Evolutionary conservation across 2,329 filamentous ascomycete genomes (phyloP).

Genomic region (Colletotrichum sp.): DNA sequence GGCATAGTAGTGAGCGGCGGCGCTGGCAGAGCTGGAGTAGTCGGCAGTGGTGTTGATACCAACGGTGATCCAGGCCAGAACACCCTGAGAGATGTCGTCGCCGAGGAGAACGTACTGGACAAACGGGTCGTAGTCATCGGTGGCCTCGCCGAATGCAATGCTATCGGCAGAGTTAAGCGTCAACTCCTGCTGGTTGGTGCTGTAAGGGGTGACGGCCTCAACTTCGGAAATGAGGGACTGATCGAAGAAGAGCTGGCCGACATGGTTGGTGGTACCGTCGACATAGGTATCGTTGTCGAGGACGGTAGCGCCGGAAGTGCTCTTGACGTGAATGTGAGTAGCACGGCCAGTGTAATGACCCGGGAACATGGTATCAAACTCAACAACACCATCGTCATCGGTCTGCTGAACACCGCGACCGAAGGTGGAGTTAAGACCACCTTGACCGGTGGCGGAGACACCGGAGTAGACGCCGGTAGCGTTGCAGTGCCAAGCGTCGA

Average conservation of each 20-base stretch:
- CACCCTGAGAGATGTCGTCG: neutral
- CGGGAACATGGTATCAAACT: constrained; percentile 47
- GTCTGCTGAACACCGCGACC: constrained; percentile 18
- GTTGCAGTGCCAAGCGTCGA: constrained; percentile 27
- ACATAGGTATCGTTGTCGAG: neutral
- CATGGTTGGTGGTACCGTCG: constrained; percentile 30
- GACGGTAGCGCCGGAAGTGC: neutral
- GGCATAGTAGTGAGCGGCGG: neutral
- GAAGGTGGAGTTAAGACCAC: neutral
- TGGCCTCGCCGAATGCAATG: neutral
- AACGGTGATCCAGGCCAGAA: neutral
- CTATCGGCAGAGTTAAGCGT: constrained; percentile 30
- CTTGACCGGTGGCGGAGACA: constrained; percentile 22
- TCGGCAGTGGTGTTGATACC: neutral
- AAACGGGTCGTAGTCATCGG: neutral
- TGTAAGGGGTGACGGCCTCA: constrained; percentile 52
- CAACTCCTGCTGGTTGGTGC: constrained; percentile 45
- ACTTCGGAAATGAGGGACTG: constrained; percentile 33
- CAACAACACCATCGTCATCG: constrained; percentile 24
- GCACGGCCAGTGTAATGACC: constrained; percentile 49
- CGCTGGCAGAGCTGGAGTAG: neutral
- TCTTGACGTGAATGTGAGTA: constrained; percentile 48
- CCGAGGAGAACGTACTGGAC: neutral
- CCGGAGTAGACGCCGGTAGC: constrained; percentile 46
- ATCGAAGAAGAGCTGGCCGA: neutral